Conservation (phyloP, 2,329 filamentous ascomycete genomes). For the Emergomyces africanus region DNA sequence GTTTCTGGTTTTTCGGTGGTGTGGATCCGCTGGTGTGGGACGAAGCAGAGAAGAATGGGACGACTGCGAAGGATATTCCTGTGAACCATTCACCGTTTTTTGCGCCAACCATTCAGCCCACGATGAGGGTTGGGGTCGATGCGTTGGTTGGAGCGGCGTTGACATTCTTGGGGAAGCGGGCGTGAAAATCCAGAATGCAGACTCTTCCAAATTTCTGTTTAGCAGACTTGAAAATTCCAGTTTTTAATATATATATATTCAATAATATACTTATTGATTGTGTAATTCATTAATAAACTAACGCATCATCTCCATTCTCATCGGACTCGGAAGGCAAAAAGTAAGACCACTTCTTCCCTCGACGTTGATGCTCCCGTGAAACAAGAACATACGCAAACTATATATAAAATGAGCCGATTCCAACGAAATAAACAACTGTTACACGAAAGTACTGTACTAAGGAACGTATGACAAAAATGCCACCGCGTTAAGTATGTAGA, state of each 20-base stretch:
- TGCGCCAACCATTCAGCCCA: slow-evolving; percentile 46
- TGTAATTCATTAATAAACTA: background rate
- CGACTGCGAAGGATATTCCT: slow-evolving; percentile 36
- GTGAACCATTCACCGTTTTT: slow-evolving; percentile 49
- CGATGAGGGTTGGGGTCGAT: slow-evolving; percentile 40
- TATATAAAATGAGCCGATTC: background rate
- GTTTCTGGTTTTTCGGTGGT: slow-evolving; percentile 47
- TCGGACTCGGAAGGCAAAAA: background rate
- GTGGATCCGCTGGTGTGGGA: slow-evolving; percentile 40
- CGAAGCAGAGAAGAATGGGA: slow-evolving; percentile 32
- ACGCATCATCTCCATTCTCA: no score
- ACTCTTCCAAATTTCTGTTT: no score
- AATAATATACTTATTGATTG: background rate
- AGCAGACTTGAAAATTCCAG: no score
- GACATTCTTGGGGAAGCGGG: slow-evolving; percentile 22
- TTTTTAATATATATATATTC: background rate
- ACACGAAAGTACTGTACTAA: background rate
- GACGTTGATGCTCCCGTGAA: background rate
- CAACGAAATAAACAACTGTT: background rate
- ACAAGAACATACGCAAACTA: background rate
- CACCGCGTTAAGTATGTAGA: background rate
- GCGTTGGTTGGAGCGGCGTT: slow-evolving; percentile 40
- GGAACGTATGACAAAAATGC: background rate
- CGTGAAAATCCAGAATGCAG: background rate
- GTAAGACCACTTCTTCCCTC: background rate